These are phyloP conservation scores for Fusarium keratoplasticum DNA, from an alignment of 2,329 filamentous ascomycete genomes.

Conservation along the genomic window DNA sequence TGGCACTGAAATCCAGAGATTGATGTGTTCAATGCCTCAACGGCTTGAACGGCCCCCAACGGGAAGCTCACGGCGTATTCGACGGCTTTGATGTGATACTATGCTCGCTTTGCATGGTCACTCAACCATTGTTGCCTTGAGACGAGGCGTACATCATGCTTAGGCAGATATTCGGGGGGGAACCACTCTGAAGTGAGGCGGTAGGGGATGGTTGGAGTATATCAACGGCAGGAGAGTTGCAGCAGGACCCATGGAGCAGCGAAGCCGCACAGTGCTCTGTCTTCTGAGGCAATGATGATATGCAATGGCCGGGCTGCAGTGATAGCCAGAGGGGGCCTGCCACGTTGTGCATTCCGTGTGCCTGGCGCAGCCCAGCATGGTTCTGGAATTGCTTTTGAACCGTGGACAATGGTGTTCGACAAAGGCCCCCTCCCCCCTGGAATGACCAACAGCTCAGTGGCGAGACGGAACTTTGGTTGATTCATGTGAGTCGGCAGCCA, in stretches of 20 bases:
- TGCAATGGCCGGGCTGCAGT: slow-evolving; percentile 24
- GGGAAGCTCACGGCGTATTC: slow-evolving; percentile 1
- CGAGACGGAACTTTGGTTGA: slow-evolving; percentile 28
- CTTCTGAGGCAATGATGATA: slow-evolving; percentile 29
- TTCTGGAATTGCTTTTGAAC: slow-evolving; percentile 33
- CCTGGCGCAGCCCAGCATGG: slow-evolving; percentile 28
- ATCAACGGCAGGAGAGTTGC: slow-evolving; percentile 24
- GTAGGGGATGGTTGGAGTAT: slow-evolving; percentile 31
- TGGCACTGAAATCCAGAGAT: neutral
- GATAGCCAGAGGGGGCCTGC: slow-evolving; percentile 41
- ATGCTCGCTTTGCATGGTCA: slow-evolving; percentile 27
- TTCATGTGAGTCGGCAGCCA: slow-evolving; percentile 51
- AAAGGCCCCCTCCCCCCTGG: slow-evolving; percentile 12
- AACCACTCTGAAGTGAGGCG: slow-evolving; percentile 32
- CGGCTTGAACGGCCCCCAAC: slow-evolving; percentile 1
- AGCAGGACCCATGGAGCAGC: slow-evolving; percentile 13
- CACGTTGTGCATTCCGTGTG: slow-evolving; percentile 44
- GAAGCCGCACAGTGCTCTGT: slow-evolving; percentile 17
- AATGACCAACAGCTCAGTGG: slow-evolving; percentile 16
- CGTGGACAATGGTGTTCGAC: slow-evolving; percentile 21
- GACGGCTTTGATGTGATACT: slow-evolving; percentile 33
- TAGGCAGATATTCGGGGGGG: slow-evolving; percentile 11
- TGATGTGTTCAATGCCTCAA: neutral
- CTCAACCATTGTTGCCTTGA: slow-evolving; percentile 17
- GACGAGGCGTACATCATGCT: slow-evolving; percentile 16